Base-by-base conservation (phyloP, 225 moss, liverwort and hornwort genomes). In the Rhytidiadelphus loreus region DNA sequence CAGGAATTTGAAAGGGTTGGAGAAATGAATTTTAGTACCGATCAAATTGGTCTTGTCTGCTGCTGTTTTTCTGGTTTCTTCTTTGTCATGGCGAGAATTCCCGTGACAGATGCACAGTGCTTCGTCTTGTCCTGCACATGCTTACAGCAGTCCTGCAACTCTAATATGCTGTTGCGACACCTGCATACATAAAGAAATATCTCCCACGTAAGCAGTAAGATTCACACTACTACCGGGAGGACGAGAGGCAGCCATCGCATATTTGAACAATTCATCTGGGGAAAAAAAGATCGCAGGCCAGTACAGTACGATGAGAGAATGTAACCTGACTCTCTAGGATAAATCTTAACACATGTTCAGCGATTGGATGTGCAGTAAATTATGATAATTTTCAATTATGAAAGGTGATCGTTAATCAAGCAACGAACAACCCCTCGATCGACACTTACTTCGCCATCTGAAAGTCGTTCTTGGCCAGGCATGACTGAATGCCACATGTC, bases 91-190 rank as follows among this genome's bases (percentile, higher is more conserved):
- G 83, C 86, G 55, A 93, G 86, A 46, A 89, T 80, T 25, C 83
- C 89, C 6, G 89, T 33, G 55, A 90, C 87, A 32, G 88, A 90
- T 9, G 87, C 90, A 65, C 87, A 89, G 48, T 88, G 91, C 83
- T 81, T 93, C 59, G 80, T 79, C 83, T 89, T 91, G 58, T 62
- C 80, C 65, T 89, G 58, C 82, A 87, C 87, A 64, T 78, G 63
- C 71, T 82, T 87, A 63, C 71, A 90, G 71, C 89, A 92, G 52
- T 82, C 89, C 53, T 89, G 82, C 78, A 91, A 64, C 57, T 87
- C 87, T 62, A 89, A 43, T 77, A 82, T 85, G 56, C 32, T 64
- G 58, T 65, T 88, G 62, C 89, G 85, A 57, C 89, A 92, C 82
- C 85, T 92, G 72, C 71, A 80, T 73, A 33, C 32, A 55, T 24